Evolutionary conservation across 257 asterid species (phyloP), one percentile per base, ranked within the genome.

Genomic region (Solanum gracilifrons): DNA sequence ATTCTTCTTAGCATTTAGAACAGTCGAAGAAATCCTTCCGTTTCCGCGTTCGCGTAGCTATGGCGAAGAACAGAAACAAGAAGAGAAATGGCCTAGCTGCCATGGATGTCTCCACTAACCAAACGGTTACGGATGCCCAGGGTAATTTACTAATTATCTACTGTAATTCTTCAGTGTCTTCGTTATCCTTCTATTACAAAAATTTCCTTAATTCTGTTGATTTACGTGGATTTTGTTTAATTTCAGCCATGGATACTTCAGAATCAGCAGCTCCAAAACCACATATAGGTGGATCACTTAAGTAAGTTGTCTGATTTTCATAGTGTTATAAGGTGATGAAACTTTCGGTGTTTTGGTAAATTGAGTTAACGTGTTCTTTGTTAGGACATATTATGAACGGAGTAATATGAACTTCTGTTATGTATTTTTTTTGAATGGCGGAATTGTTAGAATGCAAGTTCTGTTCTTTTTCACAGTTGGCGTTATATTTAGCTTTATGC

Each of bases 11-110:
- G 51, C 18, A 43, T 1, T 75, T 13, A 37, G 6, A 37, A 75
- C 48, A 9, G 80, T 12, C 11, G 18, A 73, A 73, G 10, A 35
- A 20, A 6, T 39, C 69, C 36, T 39, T 32, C 18, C 16, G 23
- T 13, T 55, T 58, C 18, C 16, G 39, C 27, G 32, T 48, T 25
- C 25, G 15, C 21, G 72, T 87, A 51, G 80, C 91, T 75, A 93
- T 94, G 95, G 94, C 90, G 93, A 93, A 93, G 91, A 94, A 92
- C 84, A 90, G 95, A 79, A 92, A 93, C 92, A 92, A 90, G 79
- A 93, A 88, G 90, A 94, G 76, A 76, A 87, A 87, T 72, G 92
- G 88, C n/a, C 77, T 90, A 16, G 88, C 88, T 68, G 86, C 84
- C 2, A 93, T 90, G 90, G 95, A 93, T 86, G 64, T 89, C 20